phyloP scores from a whole-genome alignment of 495 filamentous ascomycete genomes.

The Penicillium daleae region DNA sequence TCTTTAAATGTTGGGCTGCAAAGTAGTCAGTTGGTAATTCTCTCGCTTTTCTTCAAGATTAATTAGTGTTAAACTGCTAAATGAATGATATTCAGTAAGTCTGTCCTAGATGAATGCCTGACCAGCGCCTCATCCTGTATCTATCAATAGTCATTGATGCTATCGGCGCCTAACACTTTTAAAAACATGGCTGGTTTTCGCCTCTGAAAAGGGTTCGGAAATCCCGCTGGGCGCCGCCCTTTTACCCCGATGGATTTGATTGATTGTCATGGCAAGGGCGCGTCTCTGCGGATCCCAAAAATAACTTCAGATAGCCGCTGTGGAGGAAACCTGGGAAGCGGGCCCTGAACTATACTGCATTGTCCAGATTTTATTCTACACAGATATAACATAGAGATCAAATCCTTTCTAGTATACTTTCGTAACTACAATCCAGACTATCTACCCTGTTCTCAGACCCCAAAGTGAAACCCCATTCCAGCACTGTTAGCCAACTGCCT shows the following conservation, averaged over 20 bases:
- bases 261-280: constrained; percentile 5
- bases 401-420: not conserved
- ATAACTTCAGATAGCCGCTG: constrained; percentile 7
- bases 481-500: constrained; percentile 12
- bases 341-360: not conserved
- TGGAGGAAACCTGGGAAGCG: not conserved
- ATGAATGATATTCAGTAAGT: not conserved
- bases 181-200: not conserved
- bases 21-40: not conserved
- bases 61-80: not conserved
- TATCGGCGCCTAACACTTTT: not conserved
- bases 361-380: too few relatives aligned
- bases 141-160: not conserved
- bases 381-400: not conserved
- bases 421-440: not conserved
- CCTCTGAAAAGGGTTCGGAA: constrained; percentile 1
- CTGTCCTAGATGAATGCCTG: not conserved
- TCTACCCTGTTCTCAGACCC: too few relatives aligned
- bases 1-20: constrained; percentile 24
- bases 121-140: too few relatives aligned
- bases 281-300: constrained; percentile 7
- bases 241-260: not conserved
- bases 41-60: not conserved
- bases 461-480: not conserved
- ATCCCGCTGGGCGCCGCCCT: constrained; percentile 3